These are phyloP conservation scores for Termitomyces sp. DNA, from an alignment of 768 basidiomycete genomes.

Conservation along the genomic window DNA sequence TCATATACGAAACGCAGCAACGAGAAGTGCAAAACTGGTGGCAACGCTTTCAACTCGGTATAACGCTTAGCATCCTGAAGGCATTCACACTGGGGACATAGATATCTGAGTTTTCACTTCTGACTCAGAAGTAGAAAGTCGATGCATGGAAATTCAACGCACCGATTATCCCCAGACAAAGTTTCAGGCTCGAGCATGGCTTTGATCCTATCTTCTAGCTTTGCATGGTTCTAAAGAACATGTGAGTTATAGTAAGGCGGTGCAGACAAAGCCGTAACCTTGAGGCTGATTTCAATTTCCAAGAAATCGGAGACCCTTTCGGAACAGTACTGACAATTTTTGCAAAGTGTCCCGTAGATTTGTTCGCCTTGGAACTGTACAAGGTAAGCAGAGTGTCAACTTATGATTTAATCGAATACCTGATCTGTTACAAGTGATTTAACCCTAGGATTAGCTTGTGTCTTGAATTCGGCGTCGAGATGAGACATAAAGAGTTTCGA, in stretches of 20 bases:
- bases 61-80: conserved; percentile 80
- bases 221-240: conserved; percentile 55
- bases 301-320: conserved; percentile 71
- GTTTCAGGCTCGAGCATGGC: conserved; percentile 63
- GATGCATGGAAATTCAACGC: conserved; percentile 7
- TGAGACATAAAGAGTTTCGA: conserved; percentile 93
- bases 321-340: conserved; percentile 61
- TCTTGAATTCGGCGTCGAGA: conserved; percentile 82
- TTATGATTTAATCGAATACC: conserved; percentile 28
- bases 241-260: background rate
- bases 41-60: conserved; percentile 63
- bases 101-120: conserved; percentile 49
- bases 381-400: background rate
- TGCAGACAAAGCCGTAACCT: conserved; percentile 39
- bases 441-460: conserved; percentile 60
- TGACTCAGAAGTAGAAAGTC: background rate
- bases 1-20: conserved; percentile 93
- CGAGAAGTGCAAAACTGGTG: conserved; percentile 89
- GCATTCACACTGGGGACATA: conserved; percentile 67
- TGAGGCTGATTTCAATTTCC: conserved; percentile 84
- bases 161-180: conserved; percentile 84
- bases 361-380: conserved; percentile 82
- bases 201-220: conserved; percentile 69
- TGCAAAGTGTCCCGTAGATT: conserved; percentile 77
- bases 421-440: conserved; percentile 71